These are phyloP conservation scores for Wickerhamiella shivajii DNA, from an alignment of 805 yeast species.

Conservation along the genomic window DNA sequence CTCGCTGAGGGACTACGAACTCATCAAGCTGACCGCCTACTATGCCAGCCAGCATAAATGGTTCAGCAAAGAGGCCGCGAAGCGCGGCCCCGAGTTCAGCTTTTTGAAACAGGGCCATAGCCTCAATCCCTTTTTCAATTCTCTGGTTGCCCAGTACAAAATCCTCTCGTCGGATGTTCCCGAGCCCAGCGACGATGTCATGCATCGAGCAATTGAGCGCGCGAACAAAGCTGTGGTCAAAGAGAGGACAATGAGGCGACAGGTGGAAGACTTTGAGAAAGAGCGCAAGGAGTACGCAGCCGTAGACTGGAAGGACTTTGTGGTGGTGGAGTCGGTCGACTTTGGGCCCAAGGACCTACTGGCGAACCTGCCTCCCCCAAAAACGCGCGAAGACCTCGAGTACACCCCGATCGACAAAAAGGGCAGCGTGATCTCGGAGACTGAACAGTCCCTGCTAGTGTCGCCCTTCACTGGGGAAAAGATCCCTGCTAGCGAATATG, in stretches of 20 bases:
- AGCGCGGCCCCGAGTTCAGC: constrained; percentile 42
- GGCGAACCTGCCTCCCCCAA: constrained; percentile 31
- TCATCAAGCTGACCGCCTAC: constrained; percentile 59
- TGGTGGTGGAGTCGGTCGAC: constrained; percentile 50
- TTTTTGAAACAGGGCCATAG: constrained; percentile 52
- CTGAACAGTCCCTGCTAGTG: constrained; percentile 30
- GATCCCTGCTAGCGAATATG: constrained; percentile 54
- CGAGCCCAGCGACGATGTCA: too few species aligned
- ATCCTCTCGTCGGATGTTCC: too few species aligned
- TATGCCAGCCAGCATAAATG: constrained; percentile 49
- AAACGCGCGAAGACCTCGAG: constrained; percentile 7
- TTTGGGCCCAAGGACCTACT: constrained; percentile 38
- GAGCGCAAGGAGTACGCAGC: constrained; percentile 44
- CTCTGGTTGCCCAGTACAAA: constrained; percentile 43
- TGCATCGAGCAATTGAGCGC: too few species aligned
- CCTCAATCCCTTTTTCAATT: constrained; percentile 36
- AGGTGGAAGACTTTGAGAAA: constrained; percentile 24
- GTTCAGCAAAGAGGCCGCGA: constrained; percentile 16
- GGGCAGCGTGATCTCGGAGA: neutral
- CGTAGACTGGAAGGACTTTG: constrained; percentile 80
- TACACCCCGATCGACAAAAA: constrained; percentile 33
- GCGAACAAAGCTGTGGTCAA: too few species aligned
- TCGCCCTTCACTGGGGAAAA: constrained; percentile 70
- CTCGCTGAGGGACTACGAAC: constrained; percentile 48
- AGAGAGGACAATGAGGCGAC: too few species aligned